Base-by-base conservation (phyloP, 1,284 basidiomycete species). In the Mycosarcoma mackinlayi region DNA sequence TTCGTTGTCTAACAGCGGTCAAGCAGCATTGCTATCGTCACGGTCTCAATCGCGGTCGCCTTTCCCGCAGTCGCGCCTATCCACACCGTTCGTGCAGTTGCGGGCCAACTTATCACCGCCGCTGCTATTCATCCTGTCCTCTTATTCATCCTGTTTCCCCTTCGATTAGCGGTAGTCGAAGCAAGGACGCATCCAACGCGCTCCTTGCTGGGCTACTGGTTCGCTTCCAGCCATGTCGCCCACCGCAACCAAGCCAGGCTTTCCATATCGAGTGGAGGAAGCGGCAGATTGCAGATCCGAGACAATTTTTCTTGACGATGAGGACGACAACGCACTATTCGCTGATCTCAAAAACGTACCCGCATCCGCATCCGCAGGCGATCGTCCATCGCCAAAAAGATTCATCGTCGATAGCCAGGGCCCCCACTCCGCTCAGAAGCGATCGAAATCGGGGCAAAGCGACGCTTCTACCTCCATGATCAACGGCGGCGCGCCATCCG, bases 221-320 rank as follows among this genome's bases (percentile, higher is more conserved):
- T n/a, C n/a, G n/a, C n/a, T n/a, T 6, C 7, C 16, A 30, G 52
- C 18, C 37, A 57, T 57, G 54, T 39, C 54, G 25, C 8, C 14
- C 2, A 1, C 16, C 31, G 11, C 42, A 4, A 10, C 21, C 3
- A 24, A 9, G 10, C 37, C 44, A 25, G 44, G 42, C 21, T 45
- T 39, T 4, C 38, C 37, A 3, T 59, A 54, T 19, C 63, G 27
- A 10, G 42, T 46, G 19, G 14, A 44, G 23, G 23, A 28, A 3
- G 53, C 46, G 5, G 35, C 30, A 16, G 56, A 66, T 28, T 38
- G 39, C 8, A 40, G 51, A 2, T 56, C 46, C 3, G 57, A 60
- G 23, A 60, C 51, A 10, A 66, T 66, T 19, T 50, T 39, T n/a
- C 33, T 66, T 10, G 53, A 44, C 21, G 50, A 50, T 9, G 63